Base-by-base conservation (phyloP, 768 basidiomycete genomes). In the Calocybe cyanea region DNA sequence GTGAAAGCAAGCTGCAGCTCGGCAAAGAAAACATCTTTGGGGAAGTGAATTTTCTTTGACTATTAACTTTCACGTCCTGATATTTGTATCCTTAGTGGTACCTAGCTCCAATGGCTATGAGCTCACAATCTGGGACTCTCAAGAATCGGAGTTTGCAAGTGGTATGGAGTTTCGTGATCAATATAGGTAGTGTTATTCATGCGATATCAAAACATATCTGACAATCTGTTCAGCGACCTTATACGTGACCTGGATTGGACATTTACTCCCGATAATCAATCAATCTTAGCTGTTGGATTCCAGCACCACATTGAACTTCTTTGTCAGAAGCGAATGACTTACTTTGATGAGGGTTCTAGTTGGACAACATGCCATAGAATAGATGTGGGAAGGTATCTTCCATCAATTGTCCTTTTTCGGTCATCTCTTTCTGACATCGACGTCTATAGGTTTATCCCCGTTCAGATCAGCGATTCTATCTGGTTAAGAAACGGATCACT, bases 71-170 rank as follows among this genome's bases (percentile, higher is more conserved):
- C 42, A 24, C 41, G 51, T 41, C 47, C 42, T 42, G 30, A 46
- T 55, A 18, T 41, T 46, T 30, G 38, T 34, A 15, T 35, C 19
- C 6, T 2, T 15, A 92, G 90, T 92, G 50, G 80, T 85, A 11
- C 68, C 75, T 4, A 61, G 67, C 13, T 56, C 71, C 0, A 76
- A 78, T 15, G 85, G 85, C 0, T 76, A 87, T 48, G 91, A 94
- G 58, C 64, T 97, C 37, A 92, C 92, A 0, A 92, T 98, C 14
- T 98, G 95, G 95, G 92, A 97, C 63, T 96, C 93, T 0, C 86
- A 86, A 41, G 88, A 89, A 63, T 93, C 89, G 14, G 90, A 95
- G 63, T 97, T 97, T 63, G 83, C 91, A 7, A 85, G 87, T 4
- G 94, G 94, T 2, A 69, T 94, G 38, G 94, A 96, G 63, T 87